A percentile compares a stretch with the other conserved stretches of the same genome.
These are phyloP conservation scores for Trichoderma sp. DNA, from an alignment of 2,329 filamentous ascomycete species.

Conservation along the genomic window DNA sequence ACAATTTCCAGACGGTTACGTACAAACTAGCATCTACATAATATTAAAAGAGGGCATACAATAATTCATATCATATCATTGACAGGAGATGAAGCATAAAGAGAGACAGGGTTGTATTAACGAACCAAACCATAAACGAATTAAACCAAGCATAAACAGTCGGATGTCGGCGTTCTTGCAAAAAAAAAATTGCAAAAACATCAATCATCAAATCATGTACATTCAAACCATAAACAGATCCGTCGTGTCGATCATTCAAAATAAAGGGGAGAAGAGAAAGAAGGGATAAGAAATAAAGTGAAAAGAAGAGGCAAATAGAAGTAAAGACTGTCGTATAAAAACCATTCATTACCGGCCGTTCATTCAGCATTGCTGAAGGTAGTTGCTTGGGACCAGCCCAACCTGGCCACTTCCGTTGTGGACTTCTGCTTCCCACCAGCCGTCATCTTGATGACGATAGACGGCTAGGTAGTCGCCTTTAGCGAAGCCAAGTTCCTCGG, in stretches of 20 bases:
- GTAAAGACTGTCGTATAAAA: not conserved
- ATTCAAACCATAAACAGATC: slow-evolving; percentile 9
- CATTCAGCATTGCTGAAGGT: slow-evolving; percentile 53
- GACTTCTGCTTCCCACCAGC: slow-evolving; percentile 98
- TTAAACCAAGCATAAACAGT: slow-evolving; percentile 13
- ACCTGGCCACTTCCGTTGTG: slow-evolving; percentile 62
- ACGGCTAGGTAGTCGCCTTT: slow-evolving; percentile 93
- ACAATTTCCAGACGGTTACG: not conserved
- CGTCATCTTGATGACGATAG: slow-evolving; percentile 88
- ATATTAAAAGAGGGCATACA: not conserved
- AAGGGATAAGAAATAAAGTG: not conserved
- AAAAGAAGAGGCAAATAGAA: not conserved
- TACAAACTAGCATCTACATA: not conserved
- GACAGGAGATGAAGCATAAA: not conserved
- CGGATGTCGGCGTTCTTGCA: not conserved
- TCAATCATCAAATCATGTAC: slow-evolving; percentile 16
- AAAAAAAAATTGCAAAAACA: not conserved
- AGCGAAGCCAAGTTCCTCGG: slow-evolving; percentile 86
- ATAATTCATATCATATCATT: not conserved
- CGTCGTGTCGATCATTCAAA: slow-evolving; percentile 12
- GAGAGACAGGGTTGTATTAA: slow-evolving; percentile 7
- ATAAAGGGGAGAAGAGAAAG: not conserved
- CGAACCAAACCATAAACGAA: slow-evolving; percentile 5
- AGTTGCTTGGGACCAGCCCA: slow-evolving; percentile 67
- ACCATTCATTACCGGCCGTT: not conserved